Evolutionary conservation across 805 yeast genomes (phyloP), one percentile per base, ranked within the genome.

Genomic region (Cyberlindnera subsufficiens): DNA sequence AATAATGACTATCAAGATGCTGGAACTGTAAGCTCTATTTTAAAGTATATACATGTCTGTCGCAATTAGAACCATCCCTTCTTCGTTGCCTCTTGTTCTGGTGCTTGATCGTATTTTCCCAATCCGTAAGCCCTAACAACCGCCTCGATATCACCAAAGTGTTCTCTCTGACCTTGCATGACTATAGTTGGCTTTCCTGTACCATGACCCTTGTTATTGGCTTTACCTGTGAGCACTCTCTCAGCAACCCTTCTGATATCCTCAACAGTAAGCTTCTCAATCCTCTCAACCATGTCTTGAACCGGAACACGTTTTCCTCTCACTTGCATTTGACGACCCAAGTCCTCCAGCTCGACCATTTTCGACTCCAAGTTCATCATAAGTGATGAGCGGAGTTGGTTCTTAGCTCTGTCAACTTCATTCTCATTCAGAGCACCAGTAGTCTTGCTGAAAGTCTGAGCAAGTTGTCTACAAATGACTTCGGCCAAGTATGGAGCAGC

Each of bases 281-380:
- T 88, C 55, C 80, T 79, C 6, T 63, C 67, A 43, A 91, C 82
- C 95, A 91, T 89, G 55, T 89, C 96, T 30, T 71, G 67, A 8
- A 88, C 82, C 13, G 86, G 78, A 8, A 90, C 75, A 50, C 85
- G 77, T 51, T 75, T 75, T 35, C 88, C 87, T 59, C 85, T 88
- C 37, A 86, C 78, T 63, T 86, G 96, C 20, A 93, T 79, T 63
- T 93, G 99, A 63, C 98, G 79, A 13, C 98, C 98, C 65, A 90
- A 72, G 57, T 93, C 99, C 65, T 93, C 99, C 43, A 93, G 69
- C 58, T 87, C 90, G n/a, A 95, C 95, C 72, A 91, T 74, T 60
- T 86, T 88, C 50, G 93, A 82, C 63, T 93, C 99, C 37, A 90
- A 73, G 56, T 90, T 91, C 96, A 91, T 91, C 61, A 91, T 71